These are phyloP conservation scores for Silene noctiflora DNA, from an alignment of 179 eudicot genomes.

Conservation along the genomic window DNA sequence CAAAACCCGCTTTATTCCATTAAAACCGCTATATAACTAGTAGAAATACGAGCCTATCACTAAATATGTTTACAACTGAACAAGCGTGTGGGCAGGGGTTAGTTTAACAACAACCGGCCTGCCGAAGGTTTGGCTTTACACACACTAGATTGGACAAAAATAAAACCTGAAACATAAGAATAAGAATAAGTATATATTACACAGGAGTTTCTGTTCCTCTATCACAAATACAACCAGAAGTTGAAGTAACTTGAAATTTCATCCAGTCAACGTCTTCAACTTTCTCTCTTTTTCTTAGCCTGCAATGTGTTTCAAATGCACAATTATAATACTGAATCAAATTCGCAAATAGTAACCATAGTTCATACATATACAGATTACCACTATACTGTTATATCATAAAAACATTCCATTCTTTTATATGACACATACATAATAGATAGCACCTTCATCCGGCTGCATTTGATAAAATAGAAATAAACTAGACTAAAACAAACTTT, in stretches of 20 bases:
- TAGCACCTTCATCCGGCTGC: not conserved
- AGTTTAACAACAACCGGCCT: not conserved
- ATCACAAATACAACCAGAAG: slow-evolving; percentile 20
- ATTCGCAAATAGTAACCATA: not conserved
- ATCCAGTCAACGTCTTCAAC: slow-evolving; percentile 17
- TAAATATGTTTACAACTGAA: not conserved
- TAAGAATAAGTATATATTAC: not conserved
- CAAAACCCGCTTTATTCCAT: too few species aligned
- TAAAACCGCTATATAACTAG: too few species aligned
- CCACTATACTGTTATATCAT: not conserved
- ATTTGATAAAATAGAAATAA: not conserved
- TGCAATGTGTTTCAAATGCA: slow-evolving; percentile 6
- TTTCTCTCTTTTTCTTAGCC: slow-evolving; percentile 23
- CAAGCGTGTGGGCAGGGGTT: not conserved
- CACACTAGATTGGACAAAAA: not conserved
- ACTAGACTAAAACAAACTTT: not conserved
- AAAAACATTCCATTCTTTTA: not conserved
- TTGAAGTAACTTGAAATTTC: slow-evolving; percentile 12
- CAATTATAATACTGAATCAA: not conserved
- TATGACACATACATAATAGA: not conserved
- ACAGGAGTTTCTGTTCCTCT: not conserved
- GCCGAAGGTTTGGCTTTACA: not conserved
- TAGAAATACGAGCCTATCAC: too few species aligned
- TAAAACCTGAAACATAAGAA: not conserved
- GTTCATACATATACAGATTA: not conserved